Evolutionary conservation across 768 basidiomycete species (phyloP).

Genomic region (Termitomyces sp.): DNA sequence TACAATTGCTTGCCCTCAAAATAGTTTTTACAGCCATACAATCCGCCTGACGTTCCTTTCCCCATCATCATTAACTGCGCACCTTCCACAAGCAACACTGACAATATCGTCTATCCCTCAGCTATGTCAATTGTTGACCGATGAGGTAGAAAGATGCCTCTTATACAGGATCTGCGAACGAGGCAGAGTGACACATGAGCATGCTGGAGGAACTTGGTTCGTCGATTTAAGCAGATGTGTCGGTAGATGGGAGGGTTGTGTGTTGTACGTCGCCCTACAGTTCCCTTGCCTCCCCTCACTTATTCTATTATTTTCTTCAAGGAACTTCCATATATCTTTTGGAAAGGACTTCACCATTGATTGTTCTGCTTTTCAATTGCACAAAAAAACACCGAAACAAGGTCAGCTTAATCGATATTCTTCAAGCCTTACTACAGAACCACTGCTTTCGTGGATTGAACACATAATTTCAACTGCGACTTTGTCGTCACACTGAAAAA

Average conservation of each 20-base stretch:
- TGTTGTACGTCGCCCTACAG: conserved; percentile 52
- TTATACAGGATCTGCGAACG: conserved; percentile 68
- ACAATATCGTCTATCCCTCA: conserved; percentile 74
- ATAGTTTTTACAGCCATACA: conserved; percentile 49
- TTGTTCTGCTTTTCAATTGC: conserved; percentile 58
- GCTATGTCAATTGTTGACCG: conserved; percentile 67
- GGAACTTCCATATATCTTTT: conserved; percentile 64
- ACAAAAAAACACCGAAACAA: conserved; percentile 38
- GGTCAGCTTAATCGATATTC: conserved; percentile 43
- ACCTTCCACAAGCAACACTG: conserved; percentile 78
- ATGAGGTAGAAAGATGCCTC: conserved; percentile 75
- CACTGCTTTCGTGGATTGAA: conserved; percentile 56
- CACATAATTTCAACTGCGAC: conserved; percentile 43
- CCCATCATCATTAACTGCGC: conserved; percentile 74
- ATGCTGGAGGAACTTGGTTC: conserved; percentile 73
- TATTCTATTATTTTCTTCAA: conserved; percentile 25
- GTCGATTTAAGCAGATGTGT: conserved; percentile 72
- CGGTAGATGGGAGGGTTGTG: conserved; percentile 79
- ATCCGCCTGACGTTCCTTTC: conserved; percentile 74
- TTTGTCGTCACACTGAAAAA: conserved; percentile 8
- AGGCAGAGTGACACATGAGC: conserved; percentile 51
- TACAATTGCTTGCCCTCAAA: background rate
- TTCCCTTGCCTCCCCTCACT: background rate
- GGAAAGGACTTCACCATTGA: conserved; percentile 48
- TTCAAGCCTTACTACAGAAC: conserved; percentile 21